These are phyloP conservation scores for Paxillus ammoniavirescens DNA, from an alignment of 768 basidiomycete genomes.

Conservation along the genomic window DNA sequence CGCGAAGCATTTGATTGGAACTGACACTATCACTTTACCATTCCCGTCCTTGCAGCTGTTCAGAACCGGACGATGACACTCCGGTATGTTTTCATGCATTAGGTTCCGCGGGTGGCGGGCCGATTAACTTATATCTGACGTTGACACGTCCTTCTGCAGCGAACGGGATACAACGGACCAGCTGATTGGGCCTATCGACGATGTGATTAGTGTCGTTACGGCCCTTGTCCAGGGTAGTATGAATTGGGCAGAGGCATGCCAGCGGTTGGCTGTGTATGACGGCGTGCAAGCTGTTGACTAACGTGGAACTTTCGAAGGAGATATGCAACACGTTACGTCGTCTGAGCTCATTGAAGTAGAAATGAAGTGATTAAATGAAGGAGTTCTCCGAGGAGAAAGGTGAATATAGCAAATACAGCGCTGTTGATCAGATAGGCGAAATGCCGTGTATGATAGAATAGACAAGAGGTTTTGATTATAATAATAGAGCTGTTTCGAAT, in stretches of 20 bases:
- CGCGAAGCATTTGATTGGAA: background rate
- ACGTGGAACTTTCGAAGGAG: background rate
- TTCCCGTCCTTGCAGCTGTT: slow-evolving; percentile 53
- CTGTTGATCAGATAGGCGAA: slow-evolving; percentile 3
- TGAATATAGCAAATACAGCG: slow-evolving; percentile 2
- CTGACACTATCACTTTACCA: background rate
- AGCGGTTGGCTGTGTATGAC: slow-evolving; percentile 73
- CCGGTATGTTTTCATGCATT: slow-evolving; percentile 52
- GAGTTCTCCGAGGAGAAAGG: slow-evolving; percentile 15
- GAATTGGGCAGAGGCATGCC: slow-evolving; percentile 76
- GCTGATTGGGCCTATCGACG: slow-evolving; percentile 86
- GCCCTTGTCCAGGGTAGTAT: slow-evolving; percentile 75
- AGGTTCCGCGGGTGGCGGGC: background rate
- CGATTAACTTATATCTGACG: background rate
- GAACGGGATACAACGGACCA: slow-evolving; percentile 96
- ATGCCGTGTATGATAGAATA: background rate
- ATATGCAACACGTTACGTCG: background rate
- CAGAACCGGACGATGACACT: slow-evolving; percentile 93
- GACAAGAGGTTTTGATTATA: background rate
- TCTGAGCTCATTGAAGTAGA: background rate
- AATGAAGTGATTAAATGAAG: background rate
- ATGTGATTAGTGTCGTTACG: slow-evolving; percentile 78
- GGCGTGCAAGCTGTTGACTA: slow-evolving; percentile 83
- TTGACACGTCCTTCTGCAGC: slow-evolving; percentile 36
- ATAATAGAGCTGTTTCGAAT: background rate